These are phyloP conservation scores for Stemphylium beticola DNA, from an alignment of 2,329 filamentous ascomycete genomes.

Conservation along the genomic window DNA sequence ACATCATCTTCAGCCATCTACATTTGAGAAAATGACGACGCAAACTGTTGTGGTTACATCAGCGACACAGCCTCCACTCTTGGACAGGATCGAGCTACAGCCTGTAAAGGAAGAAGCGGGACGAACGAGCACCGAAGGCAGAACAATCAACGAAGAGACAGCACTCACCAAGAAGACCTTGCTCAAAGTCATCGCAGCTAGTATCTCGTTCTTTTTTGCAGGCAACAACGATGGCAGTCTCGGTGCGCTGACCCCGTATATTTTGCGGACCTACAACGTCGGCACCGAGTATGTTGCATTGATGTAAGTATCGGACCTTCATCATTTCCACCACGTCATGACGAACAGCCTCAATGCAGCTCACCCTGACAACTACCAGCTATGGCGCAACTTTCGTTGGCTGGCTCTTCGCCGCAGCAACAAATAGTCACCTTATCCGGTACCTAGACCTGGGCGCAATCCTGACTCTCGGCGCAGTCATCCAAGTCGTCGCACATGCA, in stretches of 20 bases:
- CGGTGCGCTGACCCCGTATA: constrained; percentile 67
- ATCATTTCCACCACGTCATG: neutral
- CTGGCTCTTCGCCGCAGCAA: constrained; percentile 65
- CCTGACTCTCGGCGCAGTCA: constrained; percentile 60
- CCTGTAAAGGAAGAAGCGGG: neutral
- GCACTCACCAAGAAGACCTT: constrained; percentile 13
- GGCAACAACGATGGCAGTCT: constrained; percentile 70
- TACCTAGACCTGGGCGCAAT: constrained; percentile 63
- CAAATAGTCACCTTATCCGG: constrained; percentile 61
- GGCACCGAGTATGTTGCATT: constrained; percentile 54
- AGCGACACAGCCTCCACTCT: neutral
- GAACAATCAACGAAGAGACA: constrained; percentile 1
- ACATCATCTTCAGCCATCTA: neutral
- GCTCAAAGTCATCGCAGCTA: constrained; percentile 56
- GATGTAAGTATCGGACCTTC: constrained; percentile 51
- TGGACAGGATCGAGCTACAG: constrained; percentile 6
- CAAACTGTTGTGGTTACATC: too few species aligned
- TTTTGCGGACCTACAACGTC: constrained; percentile 63
- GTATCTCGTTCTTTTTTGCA: constrained; percentile 69
- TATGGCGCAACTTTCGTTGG: constrained; percentile 65
- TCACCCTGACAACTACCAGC: neutral
- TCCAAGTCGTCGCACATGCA: constrained; percentile 62
- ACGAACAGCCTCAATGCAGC: too few species aligned
- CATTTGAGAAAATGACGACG: neutral
- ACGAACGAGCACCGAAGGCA: neutral